Base-by-base conservation (phyloP, 1,139 yeast species). In the Meyerozyma carpophila region DNA sequence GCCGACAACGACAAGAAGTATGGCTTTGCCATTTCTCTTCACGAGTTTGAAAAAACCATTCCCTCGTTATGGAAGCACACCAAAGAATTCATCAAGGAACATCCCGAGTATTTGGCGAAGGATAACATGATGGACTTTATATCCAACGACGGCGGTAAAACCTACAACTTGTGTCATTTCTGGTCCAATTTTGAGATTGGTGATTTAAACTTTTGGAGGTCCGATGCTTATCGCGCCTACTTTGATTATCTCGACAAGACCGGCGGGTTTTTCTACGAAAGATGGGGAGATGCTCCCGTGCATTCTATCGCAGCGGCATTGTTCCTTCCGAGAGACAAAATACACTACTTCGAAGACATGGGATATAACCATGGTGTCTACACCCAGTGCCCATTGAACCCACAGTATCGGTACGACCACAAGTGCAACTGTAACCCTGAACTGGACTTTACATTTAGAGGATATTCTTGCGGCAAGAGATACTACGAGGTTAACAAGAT, bases 201-300 rank as follows among this genome's bases (percentile, higher is more conserved):
- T 1, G 78, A 81, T 48, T 70, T 90, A 54, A 83, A 84, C 50
- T 83, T 90, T 58, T 88, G 88, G 84, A 68, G 95, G 54, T 66
- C 79, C 9, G 72, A 77, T 37, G 81, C 82, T 2, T 90, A 90
- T 62, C 62, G 71, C 13, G 75, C 73, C 37, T 90, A 81, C 63
- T 90, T 90, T 56, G 79, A 86, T 16, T 65, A 74, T 52, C 72
- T 90, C 53, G 97, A 90, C 61, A 58, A 70, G 47, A 73, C 83
- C 1, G 96, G 96, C 34, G 95, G 95, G 3, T 90, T 90, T 68
- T 90, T 86, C 67, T 90, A 90, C 62, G 96, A 90, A 62, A 74
- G 96, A 60, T 90, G 97, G 97, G 96, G 96, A 28, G 96, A 90
- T 63, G 96, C 96, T 0, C 96, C 96, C 5, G 80, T 89, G 21